Evolutionary conservation across 2,329 filamentous ascomycete species (phyloP), one percentile per base, ranked within the genome.

Genomic region (Epichloe bromicola): DNA sequence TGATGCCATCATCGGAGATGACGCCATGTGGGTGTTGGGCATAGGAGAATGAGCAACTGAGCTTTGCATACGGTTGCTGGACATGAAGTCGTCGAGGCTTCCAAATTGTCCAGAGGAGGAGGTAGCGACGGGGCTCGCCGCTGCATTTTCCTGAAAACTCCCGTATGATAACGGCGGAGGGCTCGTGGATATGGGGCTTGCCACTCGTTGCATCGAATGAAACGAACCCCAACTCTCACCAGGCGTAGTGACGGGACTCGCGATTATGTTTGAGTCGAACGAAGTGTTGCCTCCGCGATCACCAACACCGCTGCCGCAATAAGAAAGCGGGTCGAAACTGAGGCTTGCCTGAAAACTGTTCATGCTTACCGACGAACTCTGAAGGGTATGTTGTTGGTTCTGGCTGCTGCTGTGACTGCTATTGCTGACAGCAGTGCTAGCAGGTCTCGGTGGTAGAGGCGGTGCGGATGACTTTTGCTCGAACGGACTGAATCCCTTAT

Each of bases 391-490:
- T 54, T 43, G 63, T 53, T 48, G 46, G 6, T 38, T 26, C 37
- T 49, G 49, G 43, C 42, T n/a, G 10, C 34, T 19, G n/a, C 20
- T 15, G 23, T 34, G 38, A 33, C 26, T 33, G 15, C 14, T 26
- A 23, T 49, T 47, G 42, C 59, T 56, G 50, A 58, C 55, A 23
- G 53, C 54, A 45, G 60, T 62, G 38, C 59, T 61, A 34, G 56
- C 58, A 8, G 65, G 64, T 50, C 68, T 61, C 6, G 66, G 62
- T 45, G 67, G 67, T 2, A 69, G 60, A 39, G 65, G 63, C 39
- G 63, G 67, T 61, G 57, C 62, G 65, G 49, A 57, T 59, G 46
- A 19, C 50, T 66, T 68, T 50, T 63, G 67, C 46, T 70, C 68
- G 53, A 71, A 70, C 45, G 56, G 50, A 42, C 30, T 41, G 45